Base-by-base conservation (phyloP, 106 monocot genomes). In the Dendrobium nobile region DNA sequence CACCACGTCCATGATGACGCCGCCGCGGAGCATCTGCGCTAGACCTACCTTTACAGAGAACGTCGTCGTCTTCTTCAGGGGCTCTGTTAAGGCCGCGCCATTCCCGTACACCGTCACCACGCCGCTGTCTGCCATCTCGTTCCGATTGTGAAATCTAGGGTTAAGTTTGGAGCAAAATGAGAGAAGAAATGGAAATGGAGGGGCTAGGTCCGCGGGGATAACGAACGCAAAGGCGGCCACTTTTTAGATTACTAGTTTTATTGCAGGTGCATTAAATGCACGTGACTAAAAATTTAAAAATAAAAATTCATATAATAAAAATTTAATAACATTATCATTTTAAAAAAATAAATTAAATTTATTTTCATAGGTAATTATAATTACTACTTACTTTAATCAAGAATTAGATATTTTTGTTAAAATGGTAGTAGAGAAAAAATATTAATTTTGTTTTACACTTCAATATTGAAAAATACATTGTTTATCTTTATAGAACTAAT, bases 1-100 rank as follows among this genome's bases (percentile, higher is more conserved):
- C 67, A 61, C 85, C 27, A 90, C 90, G 75, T 90, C 90, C 90
- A 90, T 90, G 81, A 90, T 90, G 28, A 90, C 90, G 41, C 90
- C 90, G 15, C 79, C 84, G 26, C 79, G 74, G 4, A 84, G 83
- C 88, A 88, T 88, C 84, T 88, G 88, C 27, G 88, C 88, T 1
- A 88, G 81, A 1, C 88, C 86, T 2, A 88, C 88, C 79, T 88
- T 86, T 19, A 88, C 88, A 9, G 84, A 88, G 86, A 88, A 88
- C 51, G 85, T 78, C 9, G 88, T 77, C n/a, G 88, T 72, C 75
- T 88, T 88, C 73, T 83, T 80, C 15, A 9, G 72, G 43, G 79
- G 42, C 47, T 84, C 84, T 7, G 83, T 51, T 16, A 83, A 48
- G 75, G 81, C 81, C n/a, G 81, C 81, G 42, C 81, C 81, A 26